phyloP scores from a whole-genome alignment of 371 early-diverging fungal genomes.

The Mucor circinelloides region DNA sequence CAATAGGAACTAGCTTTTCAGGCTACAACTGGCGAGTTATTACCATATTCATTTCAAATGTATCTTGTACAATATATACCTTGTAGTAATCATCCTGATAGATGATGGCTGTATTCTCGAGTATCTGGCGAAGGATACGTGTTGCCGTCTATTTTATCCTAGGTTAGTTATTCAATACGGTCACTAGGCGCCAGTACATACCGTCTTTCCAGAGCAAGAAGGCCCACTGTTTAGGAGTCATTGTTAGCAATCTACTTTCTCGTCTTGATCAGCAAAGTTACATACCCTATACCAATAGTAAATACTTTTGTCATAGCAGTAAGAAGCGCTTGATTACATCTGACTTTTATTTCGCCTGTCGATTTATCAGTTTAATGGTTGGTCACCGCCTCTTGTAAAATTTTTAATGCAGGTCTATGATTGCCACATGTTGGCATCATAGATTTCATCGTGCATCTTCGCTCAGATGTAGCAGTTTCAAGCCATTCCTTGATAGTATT shows the following conservation, averaged over 20 bases:
- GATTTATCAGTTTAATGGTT: too few species aligned
- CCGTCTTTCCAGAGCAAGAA: slow-evolving; percentile 71
- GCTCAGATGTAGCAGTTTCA: too few species aligned
- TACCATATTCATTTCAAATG: neutral
- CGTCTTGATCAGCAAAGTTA: neutral
- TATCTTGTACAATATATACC: slow-evolving; percentile 27
- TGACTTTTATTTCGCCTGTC: too few species aligned
- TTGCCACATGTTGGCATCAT: too few species aligned
- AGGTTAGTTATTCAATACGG: neutral
- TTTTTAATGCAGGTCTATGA: too few species aligned
- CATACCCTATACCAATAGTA: slow-evolving; percentile 37
- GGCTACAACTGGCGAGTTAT: slow-evolving; percentile 30
- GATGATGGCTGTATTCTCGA: slow-evolving; percentile 65
- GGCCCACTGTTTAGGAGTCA: slow-evolving; percentile 46
- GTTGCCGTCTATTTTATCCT: slow-evolving; percentile 67
- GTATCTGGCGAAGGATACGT: slow-evolving; percentile 54
- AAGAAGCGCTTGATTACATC: neutral
- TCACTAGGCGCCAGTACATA: slow-evolving; percentile 12
- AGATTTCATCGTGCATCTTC: too few species aligned
- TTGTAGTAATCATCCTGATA: slow-evolving; percentile 89
- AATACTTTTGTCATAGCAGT: slow-evolving; percentile 13
- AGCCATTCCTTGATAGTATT: too few species aligned
- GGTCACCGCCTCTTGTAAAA: too few species aligned
- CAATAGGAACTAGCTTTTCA: slow-evolving; percentile 68
- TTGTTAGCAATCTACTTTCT: neutral